Evolutionary conservation across 768 basidiomycete species (phyloP).

Genomic region (Suillus decipiens): DNA sequence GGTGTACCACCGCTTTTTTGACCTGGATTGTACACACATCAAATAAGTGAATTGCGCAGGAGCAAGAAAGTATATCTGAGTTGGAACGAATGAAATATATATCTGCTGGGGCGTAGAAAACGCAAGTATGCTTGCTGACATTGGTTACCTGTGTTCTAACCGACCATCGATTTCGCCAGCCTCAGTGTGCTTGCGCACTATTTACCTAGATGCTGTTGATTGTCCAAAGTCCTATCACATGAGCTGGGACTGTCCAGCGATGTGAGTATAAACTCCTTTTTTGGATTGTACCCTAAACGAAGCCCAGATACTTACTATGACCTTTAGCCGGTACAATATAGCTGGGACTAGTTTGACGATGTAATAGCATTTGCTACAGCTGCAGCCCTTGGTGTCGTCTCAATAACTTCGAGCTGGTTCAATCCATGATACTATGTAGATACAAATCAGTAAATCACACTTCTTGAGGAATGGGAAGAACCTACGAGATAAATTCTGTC

Average conservation of each 20-base stretch:
- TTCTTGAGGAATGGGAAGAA: not conserved
- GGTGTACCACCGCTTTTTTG: constrained; percentile 45
- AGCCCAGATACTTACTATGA: not conserved
- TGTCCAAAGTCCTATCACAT: not conserved
- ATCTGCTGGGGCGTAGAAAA: constrained; percentile 50
- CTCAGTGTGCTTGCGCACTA: not conserved
- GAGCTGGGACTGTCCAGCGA: not conserved
- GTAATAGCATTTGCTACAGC: not conserved
- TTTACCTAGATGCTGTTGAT: not conserved
- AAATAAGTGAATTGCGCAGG: constrained; percentile 44
- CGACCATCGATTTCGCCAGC: not conserved
- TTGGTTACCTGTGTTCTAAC: not conserved
- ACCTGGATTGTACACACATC: constrained; percentile 49
- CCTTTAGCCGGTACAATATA: not conserved
- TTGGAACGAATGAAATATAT: constrained; percentile 57
- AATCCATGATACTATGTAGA: not conserved
- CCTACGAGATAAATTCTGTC: constrained; percentile 1
- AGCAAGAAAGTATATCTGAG: constrained; percentile 47
- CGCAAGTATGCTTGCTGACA: not conserved
- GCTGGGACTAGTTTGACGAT: not conserved
- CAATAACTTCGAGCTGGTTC: not conserved
- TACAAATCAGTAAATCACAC: not conserved
- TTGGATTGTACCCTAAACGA: not conserved
- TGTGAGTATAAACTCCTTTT: not conserved
- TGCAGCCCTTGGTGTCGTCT: not conserved